Base-by-base conservation (phyloP, 805 yeast genomes). In the Saccharomyces mikatae region DNA sequence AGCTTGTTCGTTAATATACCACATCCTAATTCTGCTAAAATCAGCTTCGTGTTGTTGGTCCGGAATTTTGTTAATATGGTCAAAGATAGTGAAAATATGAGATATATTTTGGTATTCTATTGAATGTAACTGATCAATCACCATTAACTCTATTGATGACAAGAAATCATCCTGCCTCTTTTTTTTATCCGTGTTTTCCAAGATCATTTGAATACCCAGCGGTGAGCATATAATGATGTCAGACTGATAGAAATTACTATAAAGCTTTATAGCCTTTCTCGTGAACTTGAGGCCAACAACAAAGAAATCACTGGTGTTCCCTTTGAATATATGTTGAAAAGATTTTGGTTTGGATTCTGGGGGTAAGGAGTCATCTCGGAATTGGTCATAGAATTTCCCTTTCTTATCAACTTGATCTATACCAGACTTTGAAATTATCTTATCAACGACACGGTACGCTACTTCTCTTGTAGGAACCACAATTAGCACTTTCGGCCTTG, bases 41-140 rank as follows among this genome's bases (percentile, higher is more conserved):
- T 94, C 99, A 14, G 96, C 86, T 54, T 83, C 86, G 58, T 83
- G 90, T 59, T 87, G 83, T 51, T 85, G 81, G 58, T 81, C 80
- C 5, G 98, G 98, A 48, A 90, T 81, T 54, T 77, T 74, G 70
- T 91, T 90, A 54, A 90, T 60, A 65, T 85, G 83, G 58, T 83
- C 82, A 60, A 84, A 74, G n/a, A 86, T 71, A 5, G 83, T 78
- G 14, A 84, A 83, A 8, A 94, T 78, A 71, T 92, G 96, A 41
- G 86, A 86, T 91, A 97, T 87, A 65, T 91, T 89, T 71, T 94
- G 99, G 87, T 86, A 87, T 65, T 88, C 87, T 59, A 91, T 76
- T 30, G 89, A 87, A 64, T 90, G 90, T 11, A 94, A 82, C 62
- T 87, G 88, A 70, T 94, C 99, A 44, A 89, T 71, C 21, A 91